A percentile compares a stretch with the other conserved stretches of the same genome.
phyloP scores from a whole-genome alignment of 495 filamentous ascomycete genomes.

The Staphylotrichum longicolle region DNA sequence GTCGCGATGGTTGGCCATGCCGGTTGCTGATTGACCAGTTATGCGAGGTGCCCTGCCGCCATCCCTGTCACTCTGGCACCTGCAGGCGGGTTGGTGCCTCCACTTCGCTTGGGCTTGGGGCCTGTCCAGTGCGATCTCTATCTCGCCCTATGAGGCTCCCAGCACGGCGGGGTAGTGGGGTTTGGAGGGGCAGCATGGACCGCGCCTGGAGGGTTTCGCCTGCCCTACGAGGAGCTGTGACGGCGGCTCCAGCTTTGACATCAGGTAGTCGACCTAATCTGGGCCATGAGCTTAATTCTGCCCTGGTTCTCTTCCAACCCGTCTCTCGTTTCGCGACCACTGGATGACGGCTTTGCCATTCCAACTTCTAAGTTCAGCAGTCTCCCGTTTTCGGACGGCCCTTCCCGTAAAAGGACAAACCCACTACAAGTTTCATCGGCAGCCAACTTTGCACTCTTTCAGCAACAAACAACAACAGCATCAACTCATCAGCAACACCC shows the following conservation, averaged over 20 bases:
- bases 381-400: too few relatives aligned
- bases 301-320: too few relatives aligned
- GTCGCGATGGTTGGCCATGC: background rate
- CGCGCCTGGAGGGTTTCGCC: background rate
- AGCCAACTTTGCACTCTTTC: background rate
- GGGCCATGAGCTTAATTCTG: background rate
- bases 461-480: background rate
- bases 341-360: background rate
- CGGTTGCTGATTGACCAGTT: conserved; percentile 12
- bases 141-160: background rate
- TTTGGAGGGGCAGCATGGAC: conserved; percentile 1
- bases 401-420: background rate
- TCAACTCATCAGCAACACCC: background rate
- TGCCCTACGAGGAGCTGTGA: conserved; percentile 12
- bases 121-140: too few relatives aligned
- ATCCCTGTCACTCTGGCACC: conserved; percentile 1
- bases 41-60: background rate
- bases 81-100: too few relatives aligned
- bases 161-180: conserved; percentile 3
- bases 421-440: background rate
- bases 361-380: conserved; percentile 7
- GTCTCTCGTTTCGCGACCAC: conserved; percentile 13
- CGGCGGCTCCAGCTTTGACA: background rate
- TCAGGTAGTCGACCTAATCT: background rate
- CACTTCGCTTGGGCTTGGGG: too few relatives aligned